phyloP scores from a whole-genome alignment of 495 filamentous ascomycete species.

The Hypoxylon intermedium region DNA sequence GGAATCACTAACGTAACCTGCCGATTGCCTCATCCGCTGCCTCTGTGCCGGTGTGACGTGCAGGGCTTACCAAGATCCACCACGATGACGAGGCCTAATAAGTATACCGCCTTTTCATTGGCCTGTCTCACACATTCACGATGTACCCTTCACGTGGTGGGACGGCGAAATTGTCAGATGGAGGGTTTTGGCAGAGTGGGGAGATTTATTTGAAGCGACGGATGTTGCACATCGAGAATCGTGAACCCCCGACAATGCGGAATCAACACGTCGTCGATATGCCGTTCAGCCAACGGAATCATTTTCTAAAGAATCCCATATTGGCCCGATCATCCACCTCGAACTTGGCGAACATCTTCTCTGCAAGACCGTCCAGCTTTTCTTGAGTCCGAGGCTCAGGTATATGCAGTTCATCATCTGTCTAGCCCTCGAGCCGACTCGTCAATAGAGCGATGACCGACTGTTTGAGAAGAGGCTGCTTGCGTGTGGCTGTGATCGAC shows the following conservation, averaged over 20 bases:
- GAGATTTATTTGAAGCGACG: no score
- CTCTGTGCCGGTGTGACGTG: slow-evolving; percentile 7
- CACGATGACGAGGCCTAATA: not conserved
- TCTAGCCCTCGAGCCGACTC: slow-evolving; percentile 19
- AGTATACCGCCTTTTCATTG: not conserved
- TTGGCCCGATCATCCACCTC: slow-evolving; percentile 60
- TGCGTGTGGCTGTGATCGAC: slow-evolving; percentile 7
- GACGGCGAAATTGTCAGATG: not conserved
- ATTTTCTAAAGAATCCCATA: not conserved
- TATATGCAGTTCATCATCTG: slow-evolving; percentile 21
- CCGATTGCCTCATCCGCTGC: slow-evolving; percentile 7
- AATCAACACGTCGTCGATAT: not conserved
- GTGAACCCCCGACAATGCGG: no score
- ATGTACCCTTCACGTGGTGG: not conserved
- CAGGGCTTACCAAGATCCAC: not conserved
- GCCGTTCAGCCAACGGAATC: not conserved
- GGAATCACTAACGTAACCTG: slow-evolving; percentile 6
- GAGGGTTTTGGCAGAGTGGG: not conserved
- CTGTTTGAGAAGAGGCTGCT: slow-evolving; percentile 24
- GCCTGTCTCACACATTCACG: not conserved
- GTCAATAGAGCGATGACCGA: slow-evolving; percentile 14
- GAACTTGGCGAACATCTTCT: slow-evolving; percentile 14
- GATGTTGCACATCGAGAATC: no score
- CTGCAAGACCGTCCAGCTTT: slow-evolving; percentile 11
- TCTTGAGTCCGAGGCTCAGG: slow-evolving; percentile 12